Percentiles rank a stretch among this genome's conserved stretches.
These are phyloP conservation scores for Yamadazyma oceani DNA, from an alignment of 1,139 yeast species.

Conservation along the genomic window DNA sequence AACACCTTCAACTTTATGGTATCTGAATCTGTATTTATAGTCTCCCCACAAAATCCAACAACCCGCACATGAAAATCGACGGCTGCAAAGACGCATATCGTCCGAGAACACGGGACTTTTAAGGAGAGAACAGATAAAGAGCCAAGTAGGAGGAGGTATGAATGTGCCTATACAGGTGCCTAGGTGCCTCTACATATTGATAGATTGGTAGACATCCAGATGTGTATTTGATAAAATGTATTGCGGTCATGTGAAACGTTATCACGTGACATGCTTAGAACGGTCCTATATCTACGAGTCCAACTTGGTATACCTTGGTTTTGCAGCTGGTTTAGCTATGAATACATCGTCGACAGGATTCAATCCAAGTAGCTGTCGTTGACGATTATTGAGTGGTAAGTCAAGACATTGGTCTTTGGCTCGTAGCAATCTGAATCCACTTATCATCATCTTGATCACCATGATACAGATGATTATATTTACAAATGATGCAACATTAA, in stretches of 20 bases:
- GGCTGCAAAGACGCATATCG: conserved; percentile 1
- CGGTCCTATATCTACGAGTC: no score
- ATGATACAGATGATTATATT: conserved; percentile 7
- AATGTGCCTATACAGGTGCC: no score
- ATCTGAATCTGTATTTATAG: neutral
- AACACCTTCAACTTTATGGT: no score
- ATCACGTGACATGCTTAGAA: no score
- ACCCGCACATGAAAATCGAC: conserved; percentile 1
- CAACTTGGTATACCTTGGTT: conserved; percentile 1
- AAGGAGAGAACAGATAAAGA: neutral
- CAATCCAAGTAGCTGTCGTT: conserved; percentile 38
- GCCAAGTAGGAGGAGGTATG: no score
- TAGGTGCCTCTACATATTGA: no score
- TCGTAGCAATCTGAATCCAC: conserved; percentile 22
- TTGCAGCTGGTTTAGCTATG: neutral
- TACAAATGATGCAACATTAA: conserved; percentile 8
- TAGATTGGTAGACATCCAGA: no score
- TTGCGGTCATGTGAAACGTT: no score
- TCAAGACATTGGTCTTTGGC: conserved; percentile 44
- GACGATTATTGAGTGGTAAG: conserved; percentile 39
- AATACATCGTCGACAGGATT: conserved; percentile 11
- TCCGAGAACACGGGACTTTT: no score
- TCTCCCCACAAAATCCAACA: conserved; percentile 1
- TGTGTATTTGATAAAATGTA: no score
- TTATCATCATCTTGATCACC: conserved; percentile 13